Base-by-base conservation (phyloP, 1,284 basidiomycete genomes). In the Xerocomus minutiporus region DNA sequence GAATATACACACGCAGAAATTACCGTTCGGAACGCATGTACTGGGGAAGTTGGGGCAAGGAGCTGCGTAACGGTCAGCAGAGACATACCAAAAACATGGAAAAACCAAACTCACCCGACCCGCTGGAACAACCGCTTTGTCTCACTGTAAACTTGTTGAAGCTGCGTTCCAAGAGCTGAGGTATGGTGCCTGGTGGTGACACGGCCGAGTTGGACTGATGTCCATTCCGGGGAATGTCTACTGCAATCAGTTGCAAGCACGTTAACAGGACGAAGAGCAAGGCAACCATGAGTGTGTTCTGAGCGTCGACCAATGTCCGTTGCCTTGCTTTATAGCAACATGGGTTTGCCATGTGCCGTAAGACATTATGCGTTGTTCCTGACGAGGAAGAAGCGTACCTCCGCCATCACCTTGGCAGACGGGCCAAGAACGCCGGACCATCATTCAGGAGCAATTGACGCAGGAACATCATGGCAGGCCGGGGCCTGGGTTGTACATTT, bases 1-100 rank as follows among this genome's bases (percentile, higher is more conserved):
- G 8, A 11, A 17, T 4, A 8, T 9, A 42, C 66, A 17, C 59
- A 65, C 63, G 26, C 63, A 65, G 31, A 38, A 57, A 41, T 29
- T 54, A n/a, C 66, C 66, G 26, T 39, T 39, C 1, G 48, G 57
- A 15, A 56, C 62, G 23, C 63, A 65, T n/a, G 15, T 2, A 11
- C 43, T 3, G 15, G 63, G 62, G 20, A 40, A 66, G 50, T 65
- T 65, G 15, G 61, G 9, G 26, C 63, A 65, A 28, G 38, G 36
- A 5, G 56, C 63, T 65, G n/a, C 20, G 13, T 7, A 13, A 41
- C 6, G 5, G 1, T 56, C 12, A 41, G 11, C n/a, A 15, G 5
- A 12, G 35, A 41, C 12, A 4, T 20, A 8, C 20, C 1, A 5
- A 7, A 29, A 43, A n/a, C n/a, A 47, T 6, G 23, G 15, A 20